Base-by-base conservation (phyloP, 1,139 yeast genomes). In the Lodderomyces jiufengensis region DNA sequence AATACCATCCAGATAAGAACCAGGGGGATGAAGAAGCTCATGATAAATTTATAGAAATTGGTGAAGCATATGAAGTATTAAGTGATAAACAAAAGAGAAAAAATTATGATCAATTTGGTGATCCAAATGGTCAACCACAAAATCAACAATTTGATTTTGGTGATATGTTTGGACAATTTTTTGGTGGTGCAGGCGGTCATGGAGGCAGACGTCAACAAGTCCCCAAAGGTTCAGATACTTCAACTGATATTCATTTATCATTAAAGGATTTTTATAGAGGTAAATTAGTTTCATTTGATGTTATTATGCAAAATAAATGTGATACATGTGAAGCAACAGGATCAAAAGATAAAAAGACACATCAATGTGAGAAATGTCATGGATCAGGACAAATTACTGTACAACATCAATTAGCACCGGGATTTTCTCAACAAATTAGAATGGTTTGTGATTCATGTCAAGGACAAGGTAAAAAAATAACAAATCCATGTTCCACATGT, bases 1-100 rank as follows among this genome's bases (percentile, higher is more conserved):
- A 85, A 53, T 88, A 77, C 59, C 98, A 92, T 55, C 98, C 98
- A 1, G 98, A 92, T 59, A 92, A 94, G 65, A 92, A 92, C 53
- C 83, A 70, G 4, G 43, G 43, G 1, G 78, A 82, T 46, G 92
- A 85, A 15, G 82, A 74, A 29, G 95, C 97, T 2, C 90, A 85
- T 46, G 82, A 83, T 39, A 82, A 76, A 59, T 92, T 88, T 59
- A 81, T 92, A 36, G 95, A 88, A 57, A 77, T 92, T 21, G 95
- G 96, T 7, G 95, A 84, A 49, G 97, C 97, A 0, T 92, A 92
- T 57, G 97, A 90, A 43, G 86, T 88, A 9, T 71, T 92, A 43
- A 76, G 81, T 41, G 90, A 90, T 54, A 61, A 74, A 10, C 85
- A 84, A 38, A 85, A 87, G 59, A 75, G 86, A 42, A 54, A 69